Base-by-base conservation (phyloP, 2,329 filamentous ascomycete species). In the Trichoderma simmonsii region DNA sequence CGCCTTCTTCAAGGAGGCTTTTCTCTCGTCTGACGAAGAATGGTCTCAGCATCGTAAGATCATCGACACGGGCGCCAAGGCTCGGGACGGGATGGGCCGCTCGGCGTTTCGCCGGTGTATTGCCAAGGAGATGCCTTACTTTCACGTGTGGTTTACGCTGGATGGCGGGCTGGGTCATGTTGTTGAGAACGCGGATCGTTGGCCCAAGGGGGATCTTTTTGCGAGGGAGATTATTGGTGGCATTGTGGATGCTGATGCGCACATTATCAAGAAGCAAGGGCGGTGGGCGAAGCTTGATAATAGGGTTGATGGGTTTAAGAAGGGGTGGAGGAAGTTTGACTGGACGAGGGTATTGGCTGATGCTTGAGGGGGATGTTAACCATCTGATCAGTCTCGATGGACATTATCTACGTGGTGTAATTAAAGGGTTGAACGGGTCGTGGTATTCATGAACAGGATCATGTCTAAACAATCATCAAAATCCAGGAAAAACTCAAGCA, bases 91-190 rank as follows among this genome's bases (percentile, higher is more conserved):
- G 4, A 81, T 94, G 73, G 96, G 95, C 0, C 92, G 92, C 78
- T 82, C 88, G 68, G 95, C 96, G 1, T 99, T 99, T 80, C 88
- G 95, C 1, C 87, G 90, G 71, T 92, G 88, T 24, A 85, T 99
- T 73, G 93, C 93, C 14, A 97, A 97, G 83, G 95, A 99, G 84
- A 95, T 97, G 93, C 95, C 97, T 0, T 99, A 99, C 81, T 99
- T 99, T 78, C 96, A 99, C 80, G 95, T 91, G 24, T 99, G 95
- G 95, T 98, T 98, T 79, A 65, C 90, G 67, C 84, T 99, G 1
- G 95, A 99, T 79, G 96, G 96, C 3, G 96, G 96, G 0, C 82
- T 99, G 75, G 96, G 94, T 0, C 96, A 99, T 80, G 86, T 99
- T 9, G 93, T 99, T 0, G 96, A 99, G 82, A 93, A 99, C 76